Conservation (phyloP, 1,284 basidiomycete genomes). For the Leccinum fallax region DNA sequence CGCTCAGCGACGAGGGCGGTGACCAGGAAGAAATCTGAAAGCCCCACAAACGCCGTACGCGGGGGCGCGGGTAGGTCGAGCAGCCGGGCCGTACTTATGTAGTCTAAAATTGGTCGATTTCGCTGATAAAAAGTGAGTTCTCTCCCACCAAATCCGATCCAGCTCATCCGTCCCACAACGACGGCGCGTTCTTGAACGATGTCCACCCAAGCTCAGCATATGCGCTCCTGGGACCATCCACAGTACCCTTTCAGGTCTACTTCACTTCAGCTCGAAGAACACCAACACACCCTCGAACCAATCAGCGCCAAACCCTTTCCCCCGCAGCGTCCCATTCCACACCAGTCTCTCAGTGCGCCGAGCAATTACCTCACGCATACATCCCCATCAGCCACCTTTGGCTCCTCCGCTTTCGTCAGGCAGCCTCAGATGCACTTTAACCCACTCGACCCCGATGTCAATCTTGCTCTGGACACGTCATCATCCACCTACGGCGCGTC, state of each 20-base stretch:
- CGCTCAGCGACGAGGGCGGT: neutral
- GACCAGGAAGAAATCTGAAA: neutral
- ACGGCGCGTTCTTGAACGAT: conserved; percentile 12
- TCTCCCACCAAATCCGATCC: neutral
- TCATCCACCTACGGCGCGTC: conserved; percentile 19
- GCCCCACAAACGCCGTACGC: neutral
- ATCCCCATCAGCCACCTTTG: conserved; percentile 11
- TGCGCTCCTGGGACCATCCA: conserved; percentile 24
- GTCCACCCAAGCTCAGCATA: conserved; percentile 27
- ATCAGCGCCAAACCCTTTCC: conserved; percentile 9
- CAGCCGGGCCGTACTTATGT: neutral
- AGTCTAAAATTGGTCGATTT: neutral
- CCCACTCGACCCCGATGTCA: conserved; percentile 8
- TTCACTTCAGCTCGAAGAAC: conserved; percentile 44
- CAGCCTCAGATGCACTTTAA: conserved; percentile 13
- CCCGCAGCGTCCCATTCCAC: conserved; percentile 18
- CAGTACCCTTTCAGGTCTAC: conserved; percentile 25
- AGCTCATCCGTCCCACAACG: neutral
- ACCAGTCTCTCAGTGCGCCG: conserved; percentile 8
- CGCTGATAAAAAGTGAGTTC: neutral
- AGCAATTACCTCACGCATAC: conserved; percentile 19
- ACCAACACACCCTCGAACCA: conserved; percentile 26
- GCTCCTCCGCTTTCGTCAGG: conserved; percentile 14
- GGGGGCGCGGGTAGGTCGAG: neutral
- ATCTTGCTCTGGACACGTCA: conserved; percentile 20